Conservation (phyloP, 106 monocot species). For the Acorus calamus region DNA sequence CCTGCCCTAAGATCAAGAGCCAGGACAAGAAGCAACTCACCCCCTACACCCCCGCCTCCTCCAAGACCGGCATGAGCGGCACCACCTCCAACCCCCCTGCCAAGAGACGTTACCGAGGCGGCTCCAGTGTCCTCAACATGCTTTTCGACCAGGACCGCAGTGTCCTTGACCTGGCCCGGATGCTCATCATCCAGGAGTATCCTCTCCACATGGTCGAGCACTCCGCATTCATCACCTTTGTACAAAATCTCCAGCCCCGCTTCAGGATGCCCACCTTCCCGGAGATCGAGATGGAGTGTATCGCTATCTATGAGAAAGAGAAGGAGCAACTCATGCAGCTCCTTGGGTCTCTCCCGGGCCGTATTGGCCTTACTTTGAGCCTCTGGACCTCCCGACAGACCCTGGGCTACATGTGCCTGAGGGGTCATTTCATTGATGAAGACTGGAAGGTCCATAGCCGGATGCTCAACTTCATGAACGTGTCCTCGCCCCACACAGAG, state of each 20-base stretch:
- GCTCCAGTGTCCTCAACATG: slow-evolving; percentile 1
- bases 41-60: neutral
- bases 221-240: no score
- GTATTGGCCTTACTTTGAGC: slow-evolving; percentile 16
- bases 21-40: slow-evolving; percentile 16
- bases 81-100: slow-evolving; percentile 2
- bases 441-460: slow-evolving; percentile 18
- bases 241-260: slow-evolving; percentile 15
- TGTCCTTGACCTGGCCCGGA: neutral
- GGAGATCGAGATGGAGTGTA: slow-evolving; percentile 12
- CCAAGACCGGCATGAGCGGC: neutral
- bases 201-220: neutral
- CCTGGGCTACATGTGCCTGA: slow-evolving; percentile 21
- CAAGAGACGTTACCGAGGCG: slow-evolving; percentile 16
- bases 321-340: slow-evolving; percentile 12
- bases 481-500: slow-evolving; percentile 25
- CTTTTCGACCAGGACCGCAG: slow-evolving; percentile 17
- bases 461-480: slow-evolving; percentile 25
- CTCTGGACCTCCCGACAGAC: slow-evolving; percentile 26
- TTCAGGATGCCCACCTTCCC: slow-evolving; percentile 16
- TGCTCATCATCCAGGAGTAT: neutral
- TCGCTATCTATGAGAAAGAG: slow-evolving; percentile 18
- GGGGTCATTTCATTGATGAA: slow-evolving; percentile 18
- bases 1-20: slow-evolving; percentile 9
- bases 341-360: slow-evolving; percentile 7